These are phyloP conservation scores for Umbilicaria muhlenbergii DNA, from an alignment of 495 filamentous ascomycete genomes.

Conservation along the genomic window DNA sequence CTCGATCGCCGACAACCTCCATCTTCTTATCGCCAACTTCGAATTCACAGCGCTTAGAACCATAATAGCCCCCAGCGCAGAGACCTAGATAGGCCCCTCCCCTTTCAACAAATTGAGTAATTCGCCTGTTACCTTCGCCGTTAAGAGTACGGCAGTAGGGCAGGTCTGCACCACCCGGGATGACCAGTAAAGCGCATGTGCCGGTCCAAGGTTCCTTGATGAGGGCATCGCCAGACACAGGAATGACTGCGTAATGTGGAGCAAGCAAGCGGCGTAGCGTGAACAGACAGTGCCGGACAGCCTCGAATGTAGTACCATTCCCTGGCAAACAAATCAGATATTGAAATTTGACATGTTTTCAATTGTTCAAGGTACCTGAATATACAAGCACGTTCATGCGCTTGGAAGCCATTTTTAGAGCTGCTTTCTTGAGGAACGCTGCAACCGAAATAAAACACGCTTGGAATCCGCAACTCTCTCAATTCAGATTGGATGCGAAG, in stretches of 20 bases:
- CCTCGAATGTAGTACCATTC: slow-evolving; percentile 70
- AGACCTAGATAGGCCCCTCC: slow-evolving; percentile 81
- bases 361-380: slow-evolving; percentile 39
- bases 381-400: slow-evolving; percentile 82
- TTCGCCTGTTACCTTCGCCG: slow-evolving; percentile 70
- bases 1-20: slow-evolving; percentile 75
- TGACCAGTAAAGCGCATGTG: slow-evolving; percentile 75
- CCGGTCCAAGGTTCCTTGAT: slow-evolving; percentile 85
- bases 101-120: slow-evolving; percentile 68
- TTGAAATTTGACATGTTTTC: slow-evolving; percentile 2
- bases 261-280: slow-evolving; percentile 80
- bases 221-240: slow-evolving; percentile 60
- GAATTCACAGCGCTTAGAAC: slow-evolving; percentile 66
- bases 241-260: slow-evolving; percentile 82
- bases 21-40: slow-evolving; percentile 69
- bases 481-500: slow-evolving; percentile 1
- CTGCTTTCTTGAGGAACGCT: neutral
- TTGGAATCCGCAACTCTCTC: slow-evolving; percentile 1
- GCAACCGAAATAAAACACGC: neutral
- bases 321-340: slow-evolving; percentile 30
- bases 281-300: slow-evolving; percentile 78
- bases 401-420: slow-evolving; percentile 34
- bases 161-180: slow-evolving; percentile 90
- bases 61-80: slow-evolving; percentile 94
- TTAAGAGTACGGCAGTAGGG: slow-evolving; percentile 82